These are phyloP conservation scores for Lithospermum erythrorhizon DNA, from an alignment of 257 asterid species.

Conservation along the genomic window DNA sequence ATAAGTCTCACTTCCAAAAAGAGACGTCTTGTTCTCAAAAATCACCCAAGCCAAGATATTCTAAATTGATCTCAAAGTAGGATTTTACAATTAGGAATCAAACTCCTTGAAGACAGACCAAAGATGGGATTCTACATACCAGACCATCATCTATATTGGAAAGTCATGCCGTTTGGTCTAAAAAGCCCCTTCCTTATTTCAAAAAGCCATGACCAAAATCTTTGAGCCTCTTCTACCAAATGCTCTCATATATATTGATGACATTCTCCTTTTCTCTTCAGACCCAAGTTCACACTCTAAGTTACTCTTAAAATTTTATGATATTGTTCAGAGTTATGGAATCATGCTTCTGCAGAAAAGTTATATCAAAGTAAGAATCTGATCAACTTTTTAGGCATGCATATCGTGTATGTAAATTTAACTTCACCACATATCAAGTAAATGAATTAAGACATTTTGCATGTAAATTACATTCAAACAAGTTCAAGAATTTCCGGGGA, in stretches of 20 bases:
- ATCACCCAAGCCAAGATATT: not conserved
- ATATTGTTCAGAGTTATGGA: not conserved
- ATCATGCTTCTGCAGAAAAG: not conserved
- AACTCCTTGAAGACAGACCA: not conserved
- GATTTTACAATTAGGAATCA: constrained; percentile 6
- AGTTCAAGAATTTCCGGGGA: not conserved
- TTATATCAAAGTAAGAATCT: not conserved
- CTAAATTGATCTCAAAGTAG: constrained; percentile 1
- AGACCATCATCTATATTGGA: not conserved
- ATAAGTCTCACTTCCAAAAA: not conserved
- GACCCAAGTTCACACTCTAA: not conserved
- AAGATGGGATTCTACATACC: constrained; percentile 3
- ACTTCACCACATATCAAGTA: too few species aligned
- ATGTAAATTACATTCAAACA: not conserved
- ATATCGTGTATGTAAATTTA: not conserved
- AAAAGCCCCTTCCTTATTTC: not conserved
- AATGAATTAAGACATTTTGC: not conserved
- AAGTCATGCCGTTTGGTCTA: not conserved
- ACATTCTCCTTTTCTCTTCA: too few species aligned
- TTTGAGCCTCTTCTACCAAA: not conserved
- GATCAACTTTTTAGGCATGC: not conserved
- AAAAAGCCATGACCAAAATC: not conserved
- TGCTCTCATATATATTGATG: not conserved
- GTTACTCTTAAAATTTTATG: not conserved
- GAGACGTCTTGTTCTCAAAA: not conserved